Evolutionary conservation across 1,284 basidiomycete species (phyloP).

Genomic region (Chalciporus sp.): DNA sequence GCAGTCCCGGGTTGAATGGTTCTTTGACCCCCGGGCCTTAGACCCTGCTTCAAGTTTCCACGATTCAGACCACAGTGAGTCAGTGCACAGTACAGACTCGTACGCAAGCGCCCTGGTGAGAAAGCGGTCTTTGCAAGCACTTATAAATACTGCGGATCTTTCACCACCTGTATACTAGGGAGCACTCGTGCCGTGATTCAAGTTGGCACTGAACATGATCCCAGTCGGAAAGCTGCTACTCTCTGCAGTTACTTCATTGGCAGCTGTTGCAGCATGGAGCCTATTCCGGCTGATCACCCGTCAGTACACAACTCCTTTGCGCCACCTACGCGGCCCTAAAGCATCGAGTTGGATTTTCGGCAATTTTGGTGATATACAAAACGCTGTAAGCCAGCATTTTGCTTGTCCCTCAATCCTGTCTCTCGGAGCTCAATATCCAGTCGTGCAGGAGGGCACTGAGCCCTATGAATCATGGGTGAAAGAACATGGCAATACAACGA

Average conservation of each 20-base stretch:
- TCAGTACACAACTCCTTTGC: slow-evolving; percentile 44
- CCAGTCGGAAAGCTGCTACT: slow-evolving; percentile 8
- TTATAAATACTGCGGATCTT: too few species aligned
- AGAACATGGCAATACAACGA: slow-evolving; percentile 55
- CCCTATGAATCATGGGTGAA: slow-evolving; percentile 54
- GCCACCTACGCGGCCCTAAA: slow-evolving; percentile 52
- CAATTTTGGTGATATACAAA: slow-evolving; percentile 47
- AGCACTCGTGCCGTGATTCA: too few species aligned
- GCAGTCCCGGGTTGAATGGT: too few species aligned
- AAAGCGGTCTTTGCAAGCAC: too few species aligned
- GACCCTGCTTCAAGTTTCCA: too few species aligned
- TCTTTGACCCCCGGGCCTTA: too few species aligned
- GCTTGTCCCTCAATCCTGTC: too few species aligned
- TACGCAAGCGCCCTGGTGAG: too few species aligned
- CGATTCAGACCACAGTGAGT: too few species aligned
- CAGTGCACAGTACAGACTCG: too few species aligned
- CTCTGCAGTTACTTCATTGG: slow-evolving; percentile 14
- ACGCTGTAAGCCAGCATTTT: slow-evolving; percentile 36
- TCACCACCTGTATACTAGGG: too few species aligned
- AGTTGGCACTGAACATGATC: too few species aligned
- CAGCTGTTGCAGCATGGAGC: slow-evolving; percentile 35
- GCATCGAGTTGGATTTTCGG: slow-evolving; percentile 55
- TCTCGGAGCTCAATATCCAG: neutral
- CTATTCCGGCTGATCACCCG: slow-evolving; percentile 19
- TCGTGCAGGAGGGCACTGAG: slow-evolving; percentile 34